Percentiles rank a stretch among this genome's conserved stretches.
Conservation (phyloP, 1,139 yeast genomes). For the Sugiyamaella neomexicana region DNA sequence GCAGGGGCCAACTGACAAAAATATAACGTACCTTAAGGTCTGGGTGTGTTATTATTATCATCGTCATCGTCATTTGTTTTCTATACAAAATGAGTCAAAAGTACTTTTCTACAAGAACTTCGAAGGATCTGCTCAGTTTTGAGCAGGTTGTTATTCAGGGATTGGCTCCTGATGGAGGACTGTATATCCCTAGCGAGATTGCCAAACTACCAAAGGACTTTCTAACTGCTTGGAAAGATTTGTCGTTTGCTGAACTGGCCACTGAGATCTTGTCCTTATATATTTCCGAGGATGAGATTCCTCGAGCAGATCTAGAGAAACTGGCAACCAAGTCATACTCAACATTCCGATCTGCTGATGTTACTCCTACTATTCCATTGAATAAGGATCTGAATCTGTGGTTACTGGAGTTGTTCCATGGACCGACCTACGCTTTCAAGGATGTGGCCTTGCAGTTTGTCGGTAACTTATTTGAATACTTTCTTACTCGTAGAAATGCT, state of each 20-base stretch:
- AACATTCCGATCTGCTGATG: slow-evolving; percentile 80
- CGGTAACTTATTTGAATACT: slow-evolving; percentile 93
- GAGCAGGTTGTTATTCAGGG: slow-evolving; percentile 95
- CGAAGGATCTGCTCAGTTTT: slow-evolving; percentile 60
- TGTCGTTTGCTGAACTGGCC: slow-evolving; percentile 83
- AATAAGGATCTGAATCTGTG: slow-evolving; percentile 60
- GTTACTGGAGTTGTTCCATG: slow-evolving; percentile 91
- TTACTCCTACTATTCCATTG: slow-evolving; percentile 76
- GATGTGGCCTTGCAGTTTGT: slow-evolving; percentile 98
- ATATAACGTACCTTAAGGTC: background rate
- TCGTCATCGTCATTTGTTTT: too few species aligned
- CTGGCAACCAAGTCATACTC: slow-evolving; percentile 75
- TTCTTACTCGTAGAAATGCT: slow-evolving; percentile 73
- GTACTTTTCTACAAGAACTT: slow-evolving; percentile 87
- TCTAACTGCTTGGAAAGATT: slow-evolving; percentile 65
- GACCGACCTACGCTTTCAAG: slow-evolving; percentile 98
- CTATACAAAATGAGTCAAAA: slow-evolving; percentile 26
- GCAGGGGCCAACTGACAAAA: background rate
- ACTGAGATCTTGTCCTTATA: slow-evolving; percentile 80
- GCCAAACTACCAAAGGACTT: slow-evolving; percentile 66
- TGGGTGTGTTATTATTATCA: background rate
- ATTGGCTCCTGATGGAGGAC: slow-evolving; percentile 93
- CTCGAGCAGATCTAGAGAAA: slow-evolving; percentile 60
- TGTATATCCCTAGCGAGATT: slow-evolving; percentile 81
- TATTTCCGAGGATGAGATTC: slow-evolving; percentile 67